Evolutionary conservation across 495 filamentous ascomycete genomes (phyloP).

Genomic region (Neurospora cerealis): DNA sequence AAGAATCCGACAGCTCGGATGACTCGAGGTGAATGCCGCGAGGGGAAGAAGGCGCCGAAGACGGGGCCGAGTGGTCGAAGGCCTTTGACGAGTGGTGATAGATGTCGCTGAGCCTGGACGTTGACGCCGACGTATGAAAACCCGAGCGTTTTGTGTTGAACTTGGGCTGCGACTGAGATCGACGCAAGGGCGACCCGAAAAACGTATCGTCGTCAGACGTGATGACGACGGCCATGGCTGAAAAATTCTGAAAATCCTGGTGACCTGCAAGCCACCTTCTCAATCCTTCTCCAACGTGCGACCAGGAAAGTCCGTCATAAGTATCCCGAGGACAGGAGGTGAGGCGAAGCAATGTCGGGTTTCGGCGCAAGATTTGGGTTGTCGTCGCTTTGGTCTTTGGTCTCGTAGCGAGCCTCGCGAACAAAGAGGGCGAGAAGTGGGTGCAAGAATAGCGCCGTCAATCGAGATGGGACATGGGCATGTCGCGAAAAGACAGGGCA

Average conservation of each 20-base stretch:
- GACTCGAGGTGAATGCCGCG: conserved; percentile 28
- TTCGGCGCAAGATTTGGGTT: neutral
- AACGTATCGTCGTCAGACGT: conserved; percentile 34
- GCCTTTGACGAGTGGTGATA: conserved; percentile 23
- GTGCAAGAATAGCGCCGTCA: neutral
- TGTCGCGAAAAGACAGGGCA: neutral
- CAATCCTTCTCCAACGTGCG: conserved; percentile 21
- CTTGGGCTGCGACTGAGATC: conserved; percentile 39
- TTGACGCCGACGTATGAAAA: conserved; percentile 33
- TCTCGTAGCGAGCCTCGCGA: neutral
- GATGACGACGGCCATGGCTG: conserved; percentile 37
- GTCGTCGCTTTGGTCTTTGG: neutral
- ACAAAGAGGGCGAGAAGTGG: neutral
- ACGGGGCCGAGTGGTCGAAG: conserved; percentile 34
- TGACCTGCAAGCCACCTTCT: conserved; percentile 20
- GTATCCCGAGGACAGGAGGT: conserved; percentile 1
- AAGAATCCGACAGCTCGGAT: conserved; percentile 32
- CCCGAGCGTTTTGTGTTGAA: conserved; percentile 24
- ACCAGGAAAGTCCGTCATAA: conserved; percentile 17
- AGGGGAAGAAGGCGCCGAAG: conserved; percentile 39
- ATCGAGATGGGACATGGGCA: neutral
- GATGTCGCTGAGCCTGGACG: conserved; percentile 30
- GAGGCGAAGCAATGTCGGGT: neutral
- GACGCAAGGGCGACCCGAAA: conserved; percentile 35
- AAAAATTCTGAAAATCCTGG: conserved; percentile 7